These are phyloP conservation scores for Hypoxylon sp. DNA, from an alignment of 2,329 filamentous ascomycete genomes.

Conservation along the genomic window DNA sequence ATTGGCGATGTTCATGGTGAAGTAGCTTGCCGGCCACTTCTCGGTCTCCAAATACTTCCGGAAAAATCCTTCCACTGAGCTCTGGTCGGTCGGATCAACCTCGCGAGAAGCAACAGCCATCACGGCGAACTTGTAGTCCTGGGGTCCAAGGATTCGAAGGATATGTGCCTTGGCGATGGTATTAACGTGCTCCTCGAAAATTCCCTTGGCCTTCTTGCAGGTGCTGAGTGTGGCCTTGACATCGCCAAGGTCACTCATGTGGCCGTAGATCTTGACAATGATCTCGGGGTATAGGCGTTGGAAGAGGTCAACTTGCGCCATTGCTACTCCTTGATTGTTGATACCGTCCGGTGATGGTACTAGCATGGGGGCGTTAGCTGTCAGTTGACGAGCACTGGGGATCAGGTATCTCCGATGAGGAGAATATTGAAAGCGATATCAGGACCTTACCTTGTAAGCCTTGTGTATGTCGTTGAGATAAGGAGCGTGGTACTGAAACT, in stretches of 20 bases:
- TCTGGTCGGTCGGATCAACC: slow-evolving; percentile 4
- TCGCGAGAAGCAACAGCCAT: slow-evolving; percentile 21
- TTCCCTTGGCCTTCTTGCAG: slow-evolving; percentile 1
- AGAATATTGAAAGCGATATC: not conserved
- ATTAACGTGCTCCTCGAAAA: not conserved
- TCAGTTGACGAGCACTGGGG: not conserved
- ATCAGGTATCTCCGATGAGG: not conserved
- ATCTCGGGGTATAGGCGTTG: not conserved
- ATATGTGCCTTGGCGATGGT: slow-evolving; percentile 1
- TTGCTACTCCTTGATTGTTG: not conserved
- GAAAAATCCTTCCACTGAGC: slow-evolving; percentile 4
- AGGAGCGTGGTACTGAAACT: too few relatives aligned
- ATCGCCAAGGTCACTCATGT: not conserved
- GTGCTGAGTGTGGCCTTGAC: slow-evolving; percentile 13
- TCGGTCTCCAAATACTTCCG: not conserved
- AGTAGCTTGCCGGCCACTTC: not conserved
- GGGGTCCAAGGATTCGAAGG: not conserved
- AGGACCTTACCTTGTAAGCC: not conserved
- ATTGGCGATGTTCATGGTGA: not conserved
- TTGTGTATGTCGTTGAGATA: too few relatives aligned
- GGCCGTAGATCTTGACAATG: slow-evolving; percentile 3
- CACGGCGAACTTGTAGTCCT: slow-evolving; percentile 7
- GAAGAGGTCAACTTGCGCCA: not conserved
- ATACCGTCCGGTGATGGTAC: not conserved
- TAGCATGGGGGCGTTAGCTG: not conserved